A percentile compares a stretch with the other conserved stretches of the same genome.
Evolutionary conservation across 768 basidiomycete species (phyloP).

Genomic region (Boletus insuetus): DNA sequence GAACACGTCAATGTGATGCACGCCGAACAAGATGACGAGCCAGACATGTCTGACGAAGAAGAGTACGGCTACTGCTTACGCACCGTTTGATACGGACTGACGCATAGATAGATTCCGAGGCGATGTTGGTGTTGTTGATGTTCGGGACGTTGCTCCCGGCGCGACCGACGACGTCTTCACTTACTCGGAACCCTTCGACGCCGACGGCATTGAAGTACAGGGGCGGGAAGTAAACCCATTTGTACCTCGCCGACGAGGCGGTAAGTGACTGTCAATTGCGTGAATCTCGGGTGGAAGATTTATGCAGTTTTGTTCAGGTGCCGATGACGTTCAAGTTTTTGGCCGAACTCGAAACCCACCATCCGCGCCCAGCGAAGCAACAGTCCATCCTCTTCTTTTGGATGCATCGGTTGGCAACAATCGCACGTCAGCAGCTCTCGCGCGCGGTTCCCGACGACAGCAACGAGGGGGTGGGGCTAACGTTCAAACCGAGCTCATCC

Average conservation of each 20-base stretch:
- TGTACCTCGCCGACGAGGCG: conserved; percentile 54
- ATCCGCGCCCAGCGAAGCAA: conserved; percentile 60
- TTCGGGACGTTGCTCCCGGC: conserved; percentile 29
- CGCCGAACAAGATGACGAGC: conserved; percentile 59
- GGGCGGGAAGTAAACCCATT: conserved; percentile 40
- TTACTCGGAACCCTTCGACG: conserved; percentile 52
- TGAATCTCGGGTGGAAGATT: neutral
- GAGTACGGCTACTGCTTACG: conserved; percentile 41
- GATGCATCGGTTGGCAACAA: conserved; percentile 51
- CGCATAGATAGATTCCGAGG: conserved; percentile 35
- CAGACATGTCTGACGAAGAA: conserved; percentile 66
- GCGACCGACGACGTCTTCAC: conserved; percentile 51
- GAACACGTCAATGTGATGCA: conserved; percentile 59
- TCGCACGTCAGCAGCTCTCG: conserved; percentile 43
- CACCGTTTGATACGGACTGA: conserved; percentile 13
- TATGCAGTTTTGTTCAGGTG: conserved; percentile 29
- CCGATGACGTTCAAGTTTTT: conserved; percentile 61
- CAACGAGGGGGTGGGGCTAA: conserved; percentile 52
- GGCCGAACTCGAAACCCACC: conserved; percentile 55
- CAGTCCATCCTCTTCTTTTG: conserved; percentile 78
- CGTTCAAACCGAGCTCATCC: conserved; percentile 57
- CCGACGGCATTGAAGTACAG: conserved; percentile 42
- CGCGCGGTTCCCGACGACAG: conserved; percentile 51
- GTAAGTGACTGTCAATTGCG: conserved; percentile 1
- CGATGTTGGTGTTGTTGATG: conserved; percentile 40